Percentiles rank a stretch among this genome's conserved stretches.
These are phyloP conservation scores for Elsinoe australis DNA, from an alignment of 2,329 filamentous ascomycete genomes.

Conservation along the genomic window DNA sequence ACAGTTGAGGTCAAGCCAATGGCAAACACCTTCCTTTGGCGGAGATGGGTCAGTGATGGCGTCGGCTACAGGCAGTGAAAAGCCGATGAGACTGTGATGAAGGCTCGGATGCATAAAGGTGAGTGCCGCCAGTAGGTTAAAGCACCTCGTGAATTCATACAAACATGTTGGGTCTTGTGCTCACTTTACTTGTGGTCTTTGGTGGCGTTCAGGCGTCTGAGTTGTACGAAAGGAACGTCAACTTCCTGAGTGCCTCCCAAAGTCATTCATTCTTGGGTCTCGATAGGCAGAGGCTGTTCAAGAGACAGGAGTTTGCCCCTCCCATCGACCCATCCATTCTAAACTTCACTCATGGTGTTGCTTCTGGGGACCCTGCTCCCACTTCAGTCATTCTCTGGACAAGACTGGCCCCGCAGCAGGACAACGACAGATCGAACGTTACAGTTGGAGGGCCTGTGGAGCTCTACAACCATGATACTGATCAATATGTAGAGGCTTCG, in stretches of 20 bases:
- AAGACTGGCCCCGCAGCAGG: slow-evolving; percentile 12
- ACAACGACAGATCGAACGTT: slow-evolving; percentile 25
- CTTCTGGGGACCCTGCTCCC: slow-evolving; percentile 24
- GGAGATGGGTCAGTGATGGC: too few relatives aligned
- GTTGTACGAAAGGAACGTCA: slow-evolving; percentile 45
- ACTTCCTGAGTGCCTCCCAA: slow-evolving; percentile 59
- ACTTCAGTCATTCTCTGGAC: slow-evolving; percentile 12
- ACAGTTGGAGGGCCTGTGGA: slow-evolving; percentile 25
- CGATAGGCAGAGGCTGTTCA: slow-evolving; percentile 52
- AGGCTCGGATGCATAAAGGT: too few relatives aligned
- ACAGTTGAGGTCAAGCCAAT: too few relatives aligned
- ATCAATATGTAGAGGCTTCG: slow-evolving; percentile 24
- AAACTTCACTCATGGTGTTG: slow-evolving; percentile 56
- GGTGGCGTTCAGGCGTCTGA: background rate
- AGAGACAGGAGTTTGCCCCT: slow-evolving; percentile 43
- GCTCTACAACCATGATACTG: slow-evolving; percentile 25
- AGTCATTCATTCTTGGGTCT: slow-evolving; percentile 58
- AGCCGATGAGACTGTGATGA: too few relatives aligned
- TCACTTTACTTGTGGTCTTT: background rate
- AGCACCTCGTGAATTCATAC: background rate
- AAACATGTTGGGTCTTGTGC: background rate
- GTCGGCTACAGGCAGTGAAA: too few relatives aligned
- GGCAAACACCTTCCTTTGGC: too few relatives aligned
- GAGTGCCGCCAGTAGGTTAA: too few relatives aligned
- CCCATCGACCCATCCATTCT: slow-evolving; percentile 43